Base-by-base conservation (phyloP, 805 yeast genomes). In the Yarrowia sp. region DNA sequence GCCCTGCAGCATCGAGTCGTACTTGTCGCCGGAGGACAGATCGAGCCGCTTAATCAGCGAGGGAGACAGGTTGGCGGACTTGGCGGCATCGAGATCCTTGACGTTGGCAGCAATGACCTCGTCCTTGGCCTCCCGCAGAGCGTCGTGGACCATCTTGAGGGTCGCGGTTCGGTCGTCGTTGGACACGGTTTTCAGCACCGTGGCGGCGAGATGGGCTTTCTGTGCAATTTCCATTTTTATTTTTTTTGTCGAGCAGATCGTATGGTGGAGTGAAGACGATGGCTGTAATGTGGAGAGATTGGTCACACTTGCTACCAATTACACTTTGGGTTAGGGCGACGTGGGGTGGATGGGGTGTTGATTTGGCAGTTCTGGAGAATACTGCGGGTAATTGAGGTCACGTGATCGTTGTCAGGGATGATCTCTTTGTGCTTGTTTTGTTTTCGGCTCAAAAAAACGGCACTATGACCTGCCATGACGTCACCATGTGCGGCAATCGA, bases 1-100 rank as follows among this genome's bases (percentile, higher is more conserved):
- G 24, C 99, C 99, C 71, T 91, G 94, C 59, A 93, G 81, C 99
- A 94, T 94, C 25, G 88, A 78, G 65, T 92, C 98, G 70, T 83
- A 94, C 73, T 96, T 94, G 63, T 88, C 97, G 61, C 86, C 84
- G 65, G 81, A 83, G 49, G 88, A 81, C 38, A 94, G 78, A 72
- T 96, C 98, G 14, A 94, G 78, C 68, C 99, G 80, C 71, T 90
- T 92, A 59, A 92, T 77, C 67, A 94, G 77, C 1, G 97, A 82
- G 0, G 84, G 74, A 0, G 94, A 79, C 31, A 93, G 75, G 6
- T 84, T 81, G 47, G 82, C 78, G n/a, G 77, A 72, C 36, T 74
- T 75, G 1, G 97, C 97, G 29, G 79, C 80, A 47, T 81, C 82
- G 79, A 94, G 78, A 73, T 94, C 99, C 49, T 79, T 69, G 66